Evolutionary conservation across 2,329 filamentous ascomycete genomes (phyloP), one percentile per base, ranked within the genome.

Genomic region (Trichoderma hamatum): DNA sequence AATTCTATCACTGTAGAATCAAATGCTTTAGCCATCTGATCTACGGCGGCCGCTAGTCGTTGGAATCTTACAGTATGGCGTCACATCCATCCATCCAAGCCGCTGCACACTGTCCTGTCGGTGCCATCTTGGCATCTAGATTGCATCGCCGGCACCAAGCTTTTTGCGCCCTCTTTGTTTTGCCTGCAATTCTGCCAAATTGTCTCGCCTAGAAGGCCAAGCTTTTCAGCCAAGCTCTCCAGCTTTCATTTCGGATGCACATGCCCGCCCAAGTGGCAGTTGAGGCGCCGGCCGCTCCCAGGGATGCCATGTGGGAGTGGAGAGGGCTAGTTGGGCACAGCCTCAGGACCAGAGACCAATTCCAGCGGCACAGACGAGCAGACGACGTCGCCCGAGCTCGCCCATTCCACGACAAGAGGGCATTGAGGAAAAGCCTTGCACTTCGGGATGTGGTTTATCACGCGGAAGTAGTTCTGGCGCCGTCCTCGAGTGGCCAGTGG

Each of bases 291-390:
- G 60, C 11, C 14, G 46, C n/a, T 26, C 43, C n/a, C 60, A 63
- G 43, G 63, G 63, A 67, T 67, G 63, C 63, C 63, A 67, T 67
- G 63, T 67, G 63, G 63, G n/a, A 32, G 63, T 67, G 63, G 54
- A 59, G 52, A 39, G 19, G 14, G 3, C 28, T 36, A 5, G 59
- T 32, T 24, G n/a, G n/a, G 32, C 60, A 52, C 56, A 59, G 56
- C 56, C 32, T 39, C n/a, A 59, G 34, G 43, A 21, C 51, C 51
- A 56, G 54, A 13, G 28, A 21, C 28, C 46, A 49, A 34, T 56
- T 56, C 54, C 54, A 56, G 54, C 58, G 46, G 13, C 46, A 49
- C n/a, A 49, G 46, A 49, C 30, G 30, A 6, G 9, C 9, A 7
- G 30, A 30, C 30, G 30, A 30, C 46, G 46, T 11, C 46, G 46